Evolutionary conservation across 176 grass and related monocot genomes (phyloP).

Genomic region (Hsuehochloa calcarea): DNA sequence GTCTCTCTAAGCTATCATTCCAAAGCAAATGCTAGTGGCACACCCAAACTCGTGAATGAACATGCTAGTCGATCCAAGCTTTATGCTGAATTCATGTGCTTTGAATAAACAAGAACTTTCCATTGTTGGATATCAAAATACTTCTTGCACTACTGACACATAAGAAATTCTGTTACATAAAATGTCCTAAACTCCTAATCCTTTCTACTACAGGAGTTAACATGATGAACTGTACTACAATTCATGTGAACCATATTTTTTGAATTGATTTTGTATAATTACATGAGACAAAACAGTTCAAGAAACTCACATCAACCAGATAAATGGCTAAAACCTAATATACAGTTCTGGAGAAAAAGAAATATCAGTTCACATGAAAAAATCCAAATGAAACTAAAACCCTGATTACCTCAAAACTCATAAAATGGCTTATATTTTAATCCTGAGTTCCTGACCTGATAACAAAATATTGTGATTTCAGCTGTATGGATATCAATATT

Average conservation of each 20-base stretch:
- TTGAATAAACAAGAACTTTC: neutral
- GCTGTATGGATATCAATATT: neutral
- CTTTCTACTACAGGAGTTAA: neutral
- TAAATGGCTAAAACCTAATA: neutral
- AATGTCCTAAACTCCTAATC: neutral
- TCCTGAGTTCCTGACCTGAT: neutral
- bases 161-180: neutral
- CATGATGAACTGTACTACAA: neutral
- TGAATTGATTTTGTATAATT: neutral
- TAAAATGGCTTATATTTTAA: neutral
- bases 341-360: neutral
- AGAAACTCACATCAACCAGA: neutral
- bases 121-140: neutral
- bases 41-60: neutral
- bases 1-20: neutral
- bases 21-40: neutral
- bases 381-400: neutral
- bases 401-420: neutral
- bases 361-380: neutral
- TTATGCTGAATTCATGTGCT: slow-evolving; percentile 3
- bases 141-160: neutral
- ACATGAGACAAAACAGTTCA: neutral
- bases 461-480: neutral
- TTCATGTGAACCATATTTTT: neutral
- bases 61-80: neutral